Evolutionary conservation across 1,284 basidiomycete species (phyloP), one percentile per base, ranked within the genome.

Genomic region (Malassezia sympodialis): DNA sequence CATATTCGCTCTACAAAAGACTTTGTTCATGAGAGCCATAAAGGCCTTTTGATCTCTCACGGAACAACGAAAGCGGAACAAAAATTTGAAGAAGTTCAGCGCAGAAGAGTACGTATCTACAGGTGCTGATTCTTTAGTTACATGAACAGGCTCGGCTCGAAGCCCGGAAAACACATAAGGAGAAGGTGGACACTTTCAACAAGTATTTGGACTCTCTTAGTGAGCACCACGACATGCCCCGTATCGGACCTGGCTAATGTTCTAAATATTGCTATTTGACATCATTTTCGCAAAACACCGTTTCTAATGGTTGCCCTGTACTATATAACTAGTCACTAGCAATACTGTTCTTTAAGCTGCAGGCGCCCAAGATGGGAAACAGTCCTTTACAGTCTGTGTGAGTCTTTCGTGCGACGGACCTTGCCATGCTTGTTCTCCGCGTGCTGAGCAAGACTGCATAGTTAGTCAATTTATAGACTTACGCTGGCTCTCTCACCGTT

Each of bases 171-270:
- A 89, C 88, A 8, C 93, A 98, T 78, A 96, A 96, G 77, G 93
- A 98, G 59, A 84, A 90, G 46, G 90, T 98, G 21, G 83, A 83
- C 58, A 87, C 90, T 4, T 73, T 74, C 71, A 98, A 98, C 75
- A 73, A 81, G 28, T 88, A 94, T 72, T 79, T 98, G 7, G 90
- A 91, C 74, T 79, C 82, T 48, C 81, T 94, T 56, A 87, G 85
- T 71, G 88, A 91, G 78, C 89, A 91, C 79, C 87, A 91, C 74
- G 88, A 91, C 74, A 90, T 91, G 65, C 88, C 88, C 37, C 90
- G 90, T 80, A 88, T 85, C 6, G 66, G 66, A 4, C 63, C 63
- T 4, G 66, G 66, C 24, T 56, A 46, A 43, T 2, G 12, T 21
- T 30, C 7, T 30, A 24, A 27, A 21, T 32, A 14, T 19, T 23